Base-by-base conservation (phyloP, 257 asterid genomes). In the Jasminum sambac region DNA sequence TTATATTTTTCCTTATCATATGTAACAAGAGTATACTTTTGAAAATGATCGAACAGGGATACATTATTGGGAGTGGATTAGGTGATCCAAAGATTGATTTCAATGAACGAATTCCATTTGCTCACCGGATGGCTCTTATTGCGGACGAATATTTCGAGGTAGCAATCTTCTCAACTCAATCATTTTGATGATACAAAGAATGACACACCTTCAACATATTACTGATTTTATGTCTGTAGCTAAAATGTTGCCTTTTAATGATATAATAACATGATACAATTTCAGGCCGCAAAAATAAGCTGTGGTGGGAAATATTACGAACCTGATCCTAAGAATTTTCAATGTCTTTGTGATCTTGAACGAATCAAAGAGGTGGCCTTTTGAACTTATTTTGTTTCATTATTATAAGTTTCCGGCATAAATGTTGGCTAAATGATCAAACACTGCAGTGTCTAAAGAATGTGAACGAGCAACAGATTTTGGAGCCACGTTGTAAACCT, bases 131-230 rank as follows among this genome's bases (percentile, higher is more conserved):
- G 86, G 87, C 77, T 10, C 82, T 88, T 58, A 39, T 86, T 26
- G 83, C 90, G 1, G 86, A 85, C 61, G 70, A 80, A 55, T 66
- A 77, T 57, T 83, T 48, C 67, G 70, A 79, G 90, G 90, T 87
- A 52, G 0, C 36, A 42, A 0, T 8, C 6, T 19, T 46, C 36
- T 71, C 40, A 14, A 2, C 41, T 46, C 57, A 11, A 69, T 5
- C 24, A 6, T 25, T 38, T 38, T 40, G 25, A 11, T 5, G 39
- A 40, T 1, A 8, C 16, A 44, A 26, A 55, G 9, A 64, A 52
- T 67, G 43, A 8, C 43, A 39, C 43, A 7, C 43, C 8, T 6
- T 39, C 8, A 39, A 39, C 43, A 6, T 39, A 13, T 66, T 59
- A 41, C 2, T 40, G 19, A 48, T 21, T 24, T 16, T 30, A n/a